Conservation (phyloP, 73 alveolate species). For the Symbiodinium natans region DNA sequence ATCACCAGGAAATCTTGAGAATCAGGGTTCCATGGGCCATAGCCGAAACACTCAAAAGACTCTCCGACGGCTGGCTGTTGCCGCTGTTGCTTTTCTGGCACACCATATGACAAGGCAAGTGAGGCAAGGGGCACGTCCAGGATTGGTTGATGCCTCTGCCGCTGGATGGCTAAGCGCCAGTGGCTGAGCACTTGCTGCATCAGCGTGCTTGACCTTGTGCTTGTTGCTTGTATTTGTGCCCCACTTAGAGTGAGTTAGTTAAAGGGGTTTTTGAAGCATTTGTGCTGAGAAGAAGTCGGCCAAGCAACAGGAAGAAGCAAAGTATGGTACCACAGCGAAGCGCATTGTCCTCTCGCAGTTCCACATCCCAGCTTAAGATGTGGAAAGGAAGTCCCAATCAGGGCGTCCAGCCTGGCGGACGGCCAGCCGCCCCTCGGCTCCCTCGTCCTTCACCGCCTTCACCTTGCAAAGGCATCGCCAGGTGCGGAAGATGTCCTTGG, state of each 20-base stretch:
- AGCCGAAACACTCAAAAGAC: neutral
- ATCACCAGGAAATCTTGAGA: no score
- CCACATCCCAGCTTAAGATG: no score
- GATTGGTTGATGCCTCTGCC: neutral
- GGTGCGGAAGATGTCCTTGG: neutral
- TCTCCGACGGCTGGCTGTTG: no score
- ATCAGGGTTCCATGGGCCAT: no score
- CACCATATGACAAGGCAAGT: neutral
- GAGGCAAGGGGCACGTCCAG: neutral
- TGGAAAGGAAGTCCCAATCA: no score
- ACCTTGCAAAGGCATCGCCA: neutral
- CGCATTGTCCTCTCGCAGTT: constrained; percentile 27
- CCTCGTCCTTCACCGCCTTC: no score
- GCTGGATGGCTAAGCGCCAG: constrained; percentile 72
- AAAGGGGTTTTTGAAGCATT: no score
- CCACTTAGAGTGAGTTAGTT: no score
- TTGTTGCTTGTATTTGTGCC: no score
- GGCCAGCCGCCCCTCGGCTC: no score
- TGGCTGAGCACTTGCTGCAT: constrained; percentile 28
- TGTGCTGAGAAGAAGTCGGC: no score
- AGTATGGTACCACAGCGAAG: constrained; percentile 48
- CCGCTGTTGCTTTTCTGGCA: neutral
- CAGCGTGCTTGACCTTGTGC: constrained; percentile 17
- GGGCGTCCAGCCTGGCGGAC: no score
- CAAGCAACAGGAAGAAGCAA: constrained; percentile 15